A percentile compares a stretch with the other conserved stretches of the same genome.
These are phyloP conservation scores for Paracorniculantispora psalliotae DNA, from an alignment of 2,329 filamentous ascomycete species.

Conservation along the genomic window DNA sequence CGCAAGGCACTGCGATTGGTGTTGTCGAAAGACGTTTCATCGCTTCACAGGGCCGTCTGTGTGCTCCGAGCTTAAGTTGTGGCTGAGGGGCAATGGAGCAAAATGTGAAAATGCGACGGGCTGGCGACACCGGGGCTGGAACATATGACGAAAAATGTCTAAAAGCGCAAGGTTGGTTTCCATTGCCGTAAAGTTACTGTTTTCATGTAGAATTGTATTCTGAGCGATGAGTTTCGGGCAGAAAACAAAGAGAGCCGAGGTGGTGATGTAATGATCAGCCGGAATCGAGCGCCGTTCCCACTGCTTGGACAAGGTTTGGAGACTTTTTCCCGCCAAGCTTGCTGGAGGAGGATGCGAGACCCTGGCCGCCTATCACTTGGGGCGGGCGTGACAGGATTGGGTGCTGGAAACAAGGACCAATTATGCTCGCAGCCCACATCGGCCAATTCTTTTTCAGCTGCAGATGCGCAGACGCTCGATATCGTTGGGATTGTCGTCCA, in stretches of 20 bases:
- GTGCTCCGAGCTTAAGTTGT: background rate
- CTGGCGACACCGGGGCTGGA: background rate
- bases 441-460: background rate
- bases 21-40: background rate
- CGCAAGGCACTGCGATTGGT: background rate
- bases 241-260: background rate
- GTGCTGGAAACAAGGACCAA: background rate
- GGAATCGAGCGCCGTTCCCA: background rate
- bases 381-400: background rate
- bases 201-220: background rate
- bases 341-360: background rate
- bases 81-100: background rate
- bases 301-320: constrained; percentile 6
- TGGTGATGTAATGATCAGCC: constrained; percentile 14
- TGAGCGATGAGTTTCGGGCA: background rate
- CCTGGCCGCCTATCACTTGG: background rate
- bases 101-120: background rate
- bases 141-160: background rate
- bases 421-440: background rate
- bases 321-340: background rate
- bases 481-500: background rate
- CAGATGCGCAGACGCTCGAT: background rate
- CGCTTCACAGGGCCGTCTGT: background rate
- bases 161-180: background rate
- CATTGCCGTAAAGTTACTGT: background rate